phyloP scores from a whole-genome alignment of 192 early-diverging fungal genomes.

The Allomyces macrogynus region DNA sequence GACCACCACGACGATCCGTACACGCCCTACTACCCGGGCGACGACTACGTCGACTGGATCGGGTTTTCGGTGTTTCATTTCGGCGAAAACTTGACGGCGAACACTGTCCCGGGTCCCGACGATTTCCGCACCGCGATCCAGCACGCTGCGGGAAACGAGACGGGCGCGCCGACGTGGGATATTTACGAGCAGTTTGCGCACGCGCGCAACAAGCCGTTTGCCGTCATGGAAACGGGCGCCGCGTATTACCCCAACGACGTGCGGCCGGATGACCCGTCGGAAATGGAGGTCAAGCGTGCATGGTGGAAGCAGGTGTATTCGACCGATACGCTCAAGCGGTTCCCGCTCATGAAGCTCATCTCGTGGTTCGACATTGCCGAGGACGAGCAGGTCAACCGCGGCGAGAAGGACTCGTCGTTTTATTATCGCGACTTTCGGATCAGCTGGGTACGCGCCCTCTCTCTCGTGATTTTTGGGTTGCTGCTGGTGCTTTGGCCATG shows the following conservation, averaged over 20 bases:
- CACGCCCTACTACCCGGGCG: conserved; percentile 27
- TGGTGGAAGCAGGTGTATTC: neutral
- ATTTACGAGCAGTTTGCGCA: neutral
- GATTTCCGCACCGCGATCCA: neutral
- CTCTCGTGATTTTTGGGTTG: too few relatives aligned
- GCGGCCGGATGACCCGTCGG: neutral
- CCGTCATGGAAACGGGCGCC: conserved; percentile 2
- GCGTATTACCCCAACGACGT: neutral
- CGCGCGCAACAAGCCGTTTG: conserved; percentile 3
- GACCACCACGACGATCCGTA: conserved; percentile 18
- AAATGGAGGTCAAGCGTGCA: neutral
- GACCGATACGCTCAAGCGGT: neutral
- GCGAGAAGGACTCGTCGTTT: neutral
- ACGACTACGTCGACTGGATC: conserved; percentile 18
- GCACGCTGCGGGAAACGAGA: neutral
- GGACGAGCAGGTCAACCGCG: neutral
- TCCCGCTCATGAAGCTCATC: neutral
- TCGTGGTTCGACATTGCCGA: neutral
- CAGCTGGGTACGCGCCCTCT: too few relatives aligned
- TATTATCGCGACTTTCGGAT: neutral
- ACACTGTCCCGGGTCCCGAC: neutral
- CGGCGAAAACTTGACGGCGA: neutral
- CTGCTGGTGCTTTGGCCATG: too few relatives aligned
- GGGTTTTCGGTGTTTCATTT: conserved; percentile 14
- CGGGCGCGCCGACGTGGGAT: neutral